Evolutionary conservation across 345 rosid genomes (phyloP), one percentile per base, ranked within the genome.

Genomic region (Lepidium sativum): DNA sequence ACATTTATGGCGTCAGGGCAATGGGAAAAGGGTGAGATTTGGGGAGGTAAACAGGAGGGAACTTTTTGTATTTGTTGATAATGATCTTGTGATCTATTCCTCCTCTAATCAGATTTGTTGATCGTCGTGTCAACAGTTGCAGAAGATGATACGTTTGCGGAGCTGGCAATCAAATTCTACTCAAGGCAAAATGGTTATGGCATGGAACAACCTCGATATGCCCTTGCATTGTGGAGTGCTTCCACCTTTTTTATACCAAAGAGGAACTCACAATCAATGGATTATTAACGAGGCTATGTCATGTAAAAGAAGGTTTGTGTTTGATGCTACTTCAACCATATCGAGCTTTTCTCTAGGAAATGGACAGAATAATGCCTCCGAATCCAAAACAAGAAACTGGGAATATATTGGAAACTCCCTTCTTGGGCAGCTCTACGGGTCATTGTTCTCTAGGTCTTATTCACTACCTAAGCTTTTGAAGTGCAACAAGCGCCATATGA

Each of bases 241-340:
- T 68, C 99, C 99, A 34, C 95, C 97, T 42, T 94, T 94, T 73
- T 70, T 94, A 63, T 86, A 68, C 47, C 86, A 86, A 49, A 84
- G 83, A 63, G 92, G 92, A 51, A 78, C 78, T 63, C 77, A 86
- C 56, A 79, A 77, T 41, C 81, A 66, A 45, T 90, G 95, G 97
- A 63, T 87, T 67, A 62, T 94, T 58, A 84, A 73, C 51, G 99
- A 90, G 67, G 91, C 82, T 6, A 57, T 81, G 35, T 82, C 78
- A 27, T 79, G 87, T 75, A 80, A 79, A 60, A 44, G 71, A 18
- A 84, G 97, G 82, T 76, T 86, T 63, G 88, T 86, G 59, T 82
- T 87, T 57, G 96, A 94, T 70, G 96, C 97, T 27, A 86, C 94
- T 69, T 69, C 76, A 64, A 54, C 84, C 60, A 79, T 89, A 60